phyloP scores from a whole-genome alignment of 345 rosid genomes.

The Adansonia digitata region DNA sequence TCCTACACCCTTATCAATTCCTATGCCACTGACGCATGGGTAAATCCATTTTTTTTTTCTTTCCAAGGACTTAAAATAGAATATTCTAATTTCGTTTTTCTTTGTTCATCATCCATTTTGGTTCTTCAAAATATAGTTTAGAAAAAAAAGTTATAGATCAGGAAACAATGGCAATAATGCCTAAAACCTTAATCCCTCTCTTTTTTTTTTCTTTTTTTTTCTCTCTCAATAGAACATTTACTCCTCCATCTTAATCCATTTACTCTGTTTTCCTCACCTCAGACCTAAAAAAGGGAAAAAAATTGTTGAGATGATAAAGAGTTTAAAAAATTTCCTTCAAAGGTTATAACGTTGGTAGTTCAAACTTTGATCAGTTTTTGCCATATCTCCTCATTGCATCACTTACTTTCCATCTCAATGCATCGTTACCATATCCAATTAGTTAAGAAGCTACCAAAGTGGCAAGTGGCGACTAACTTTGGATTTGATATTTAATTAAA shows the following conservation, averaged over 20 bases:
- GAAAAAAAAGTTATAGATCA: background rate
- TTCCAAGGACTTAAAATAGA: no score
- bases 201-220: background rate
- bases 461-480: background rate
- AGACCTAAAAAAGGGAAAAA: background rate
- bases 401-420: slow-evolving; percentile 4
- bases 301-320: background rate
- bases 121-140: background rate
- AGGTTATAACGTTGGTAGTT: background rate
- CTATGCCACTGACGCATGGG: no score
- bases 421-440: background rate
- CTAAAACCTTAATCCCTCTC: background rate
- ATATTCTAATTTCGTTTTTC: background rate
- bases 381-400: background rate
- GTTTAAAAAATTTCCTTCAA: background rate
- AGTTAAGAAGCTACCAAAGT: background rate
- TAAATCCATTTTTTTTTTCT: no score
- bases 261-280: background rate
- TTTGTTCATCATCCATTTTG: background rate
- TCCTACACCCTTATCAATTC: no score
- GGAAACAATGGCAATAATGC: background rate
- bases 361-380: background rate
- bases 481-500: background rate
- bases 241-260: background rate
- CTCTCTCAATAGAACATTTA: background rate